A percentile compares a stretch with the other conserved stretches of the same genome.
Conservation (phyloP, 805 yeast genomes). For the Kodamaea hsintzibuensis region DNA sequence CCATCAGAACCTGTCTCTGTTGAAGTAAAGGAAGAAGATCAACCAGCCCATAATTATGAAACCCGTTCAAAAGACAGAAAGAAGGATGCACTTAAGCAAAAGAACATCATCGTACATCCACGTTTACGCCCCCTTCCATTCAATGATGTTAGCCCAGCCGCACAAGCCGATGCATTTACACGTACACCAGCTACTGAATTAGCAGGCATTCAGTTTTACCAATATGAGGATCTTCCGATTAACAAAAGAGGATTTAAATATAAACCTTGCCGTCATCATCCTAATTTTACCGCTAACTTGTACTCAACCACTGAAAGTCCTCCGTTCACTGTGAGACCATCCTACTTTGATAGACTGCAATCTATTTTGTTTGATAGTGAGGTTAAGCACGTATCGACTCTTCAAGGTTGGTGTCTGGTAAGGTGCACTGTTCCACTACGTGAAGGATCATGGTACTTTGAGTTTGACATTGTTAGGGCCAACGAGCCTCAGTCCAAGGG, state of each 20-base stretch:
- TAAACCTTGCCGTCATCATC: slow-evolving; percentile 73
- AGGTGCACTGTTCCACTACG: slow-evolving; percentile 73
- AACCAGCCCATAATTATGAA: slow-evolving; percentile 20
- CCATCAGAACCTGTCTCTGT: neutral
- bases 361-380: slow-evolving; percentile 43
- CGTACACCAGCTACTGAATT: slow-evolving; percentile 12
- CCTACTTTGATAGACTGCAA: slow-evolving; percentile 68
- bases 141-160: slow-evolving; percentile 11
- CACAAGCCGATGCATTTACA: neutral
- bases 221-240: slow-evolving; percentile 75
- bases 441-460: slow-evolving; percentile 82
- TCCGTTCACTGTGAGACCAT: slow-evolving; percentile 59
- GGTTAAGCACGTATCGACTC: slow-evolving; percentile 50
- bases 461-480: slow-evolving; percentile 58
- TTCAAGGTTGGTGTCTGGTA: slow-evolving; percentile 77
- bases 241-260: slow-evolving; percentile 83
- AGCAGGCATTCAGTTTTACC: slow-evolving; percentile 31
- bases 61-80: slow-evolving; percentile 28
- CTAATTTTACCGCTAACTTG: slow-evolving; percentile 52
- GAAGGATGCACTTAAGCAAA: slow-evolving; percentile 16
- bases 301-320: slow-evolving; percentile 75
- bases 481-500: slow-evolving; percentile 26
- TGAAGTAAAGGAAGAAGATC: neutral
- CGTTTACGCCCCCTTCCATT: slow-evolving; percentile 38
- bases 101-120: slow-evolving; percentile 34